Evolutionary conservation across 2,329 filamentous ascomycete genomes (phyloP).

Genomic region (Colletotrichum acutatum): DNA sequence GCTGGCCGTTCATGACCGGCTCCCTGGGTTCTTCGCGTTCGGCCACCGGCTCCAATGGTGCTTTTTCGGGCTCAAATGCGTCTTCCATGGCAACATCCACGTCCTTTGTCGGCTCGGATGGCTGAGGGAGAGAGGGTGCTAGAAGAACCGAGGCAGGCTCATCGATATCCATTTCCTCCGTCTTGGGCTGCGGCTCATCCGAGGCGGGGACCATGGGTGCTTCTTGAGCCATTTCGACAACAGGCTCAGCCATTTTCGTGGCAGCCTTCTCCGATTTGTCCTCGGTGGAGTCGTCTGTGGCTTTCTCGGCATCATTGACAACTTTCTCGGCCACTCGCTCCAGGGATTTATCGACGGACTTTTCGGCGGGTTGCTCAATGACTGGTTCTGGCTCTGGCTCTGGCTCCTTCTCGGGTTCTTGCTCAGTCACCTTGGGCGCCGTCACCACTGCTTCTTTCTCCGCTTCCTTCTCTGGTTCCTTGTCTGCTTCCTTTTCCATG

Average conservation of each 20-base stretch:
- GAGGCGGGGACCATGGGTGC: neutral
- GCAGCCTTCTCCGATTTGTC: neutral
- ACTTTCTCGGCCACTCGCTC: neutral
- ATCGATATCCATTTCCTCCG: slow-evolving; percentile 56
- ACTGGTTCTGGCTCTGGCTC: neutral
- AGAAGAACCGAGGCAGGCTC: slow-evolving; percentile 25
- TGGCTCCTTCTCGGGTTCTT: neutral
- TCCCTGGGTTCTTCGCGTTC: slow-evolving; percentile 13
- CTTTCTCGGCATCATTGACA: neutral
- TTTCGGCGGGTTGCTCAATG: neutral
- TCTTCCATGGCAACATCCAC: slow-evolving; percentile 39
- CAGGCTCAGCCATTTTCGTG: slow-evolving; percentile 6
- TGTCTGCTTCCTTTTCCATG: neutral
- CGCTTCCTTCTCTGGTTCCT: neutral
- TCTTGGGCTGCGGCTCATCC: slow-evolving; percentile 46
- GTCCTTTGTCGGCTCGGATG: neutral
- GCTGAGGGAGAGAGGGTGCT: slow-evolving; percentile 12
- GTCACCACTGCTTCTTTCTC: neutral
- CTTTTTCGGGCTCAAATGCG: slow-evolving; percentile 41
- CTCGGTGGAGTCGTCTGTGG: neutral
- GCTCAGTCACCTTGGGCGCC: neutral
- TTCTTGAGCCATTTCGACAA: slow-evolving; percentile 34
- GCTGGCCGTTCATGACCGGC: slow-evolving; percentile 12
- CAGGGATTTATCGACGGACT: neutral
- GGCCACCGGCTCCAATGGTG: slow-evolving; percentile 21